A percentile compares a stretch with the other conserved stretches of the same genome.
phyloP scores from a whole-genome alignment of 2,329 filamentous ascomycete species.

The Fusarium burgessii region DNA sequence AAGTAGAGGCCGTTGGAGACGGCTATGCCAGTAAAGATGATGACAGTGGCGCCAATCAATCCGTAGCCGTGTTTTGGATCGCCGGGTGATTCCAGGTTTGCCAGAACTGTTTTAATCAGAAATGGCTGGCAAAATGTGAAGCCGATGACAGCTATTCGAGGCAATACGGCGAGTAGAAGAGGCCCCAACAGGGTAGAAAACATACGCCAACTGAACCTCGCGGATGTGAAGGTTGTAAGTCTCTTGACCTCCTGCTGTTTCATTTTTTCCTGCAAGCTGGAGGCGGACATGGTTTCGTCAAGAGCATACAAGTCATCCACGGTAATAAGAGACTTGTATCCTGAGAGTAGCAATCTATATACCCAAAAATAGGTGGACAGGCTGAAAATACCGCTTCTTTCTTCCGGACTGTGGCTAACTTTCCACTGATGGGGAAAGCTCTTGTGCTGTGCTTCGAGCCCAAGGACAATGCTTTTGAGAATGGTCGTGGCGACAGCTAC shows the following conservation, averaged over 20 bases:
- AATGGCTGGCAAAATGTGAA: conserved; percentile 56
- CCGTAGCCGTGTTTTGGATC: conserved; percentile 48
- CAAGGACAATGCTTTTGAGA: not conserved
- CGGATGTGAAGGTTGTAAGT: not conserved
- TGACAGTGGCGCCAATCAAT: conserved; percentile 48
- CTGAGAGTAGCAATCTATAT: conserved; percentile 38
- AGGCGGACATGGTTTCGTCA: not conserved
- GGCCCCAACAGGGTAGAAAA: conserved; percentile 14
- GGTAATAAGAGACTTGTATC: not conserved
- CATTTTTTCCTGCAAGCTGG: not conserved
- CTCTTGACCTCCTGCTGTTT: not conserved
- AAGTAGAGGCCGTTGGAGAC: conserved; percentile 50
- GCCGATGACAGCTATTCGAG: conserved; percentile 50
- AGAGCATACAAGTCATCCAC: conserved; percentile 6
- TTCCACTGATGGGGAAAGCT: not conserved
- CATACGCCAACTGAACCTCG: not conserved
- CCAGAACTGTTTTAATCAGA: conserved; percentile 52
- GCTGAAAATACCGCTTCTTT: conserved; percentile 43
- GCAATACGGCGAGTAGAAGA: conserved; percentile 47
- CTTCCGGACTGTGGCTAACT: conserved; percentile 40
- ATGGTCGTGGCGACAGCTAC: not conserved
- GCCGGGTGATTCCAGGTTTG: conserved; percentile 46
- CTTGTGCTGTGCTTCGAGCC: conserved; percentile 9
- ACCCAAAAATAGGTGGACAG: conserved; percentile 47
- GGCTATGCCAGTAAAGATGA: conserved; percentile 52